These are phyloP conservation scores for Jacaranda mimosifolia DNA, from an alignment of 257 asterid genomes.

Conservation along the genomic window DNA sequence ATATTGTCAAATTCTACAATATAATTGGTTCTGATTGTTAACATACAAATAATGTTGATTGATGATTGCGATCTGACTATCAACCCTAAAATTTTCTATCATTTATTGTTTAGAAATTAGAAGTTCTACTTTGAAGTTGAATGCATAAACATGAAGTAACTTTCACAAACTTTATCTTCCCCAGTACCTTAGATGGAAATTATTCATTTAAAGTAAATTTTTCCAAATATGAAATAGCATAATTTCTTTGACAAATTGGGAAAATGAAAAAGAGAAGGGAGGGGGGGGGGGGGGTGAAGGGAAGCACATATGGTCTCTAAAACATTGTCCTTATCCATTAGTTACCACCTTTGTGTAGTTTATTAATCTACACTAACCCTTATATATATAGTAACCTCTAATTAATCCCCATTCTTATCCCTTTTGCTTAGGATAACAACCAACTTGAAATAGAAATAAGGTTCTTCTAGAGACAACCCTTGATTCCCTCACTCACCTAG, in stretches of 20 bases:
- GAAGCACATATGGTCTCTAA: background rate
- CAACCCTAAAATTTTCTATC: no score
- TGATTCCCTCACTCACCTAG: background rate
- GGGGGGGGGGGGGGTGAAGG: no score
- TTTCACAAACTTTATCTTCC: background rate
- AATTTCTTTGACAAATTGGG: background rate
- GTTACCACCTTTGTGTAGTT: constrained; percentile 21
- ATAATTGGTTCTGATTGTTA: no score
- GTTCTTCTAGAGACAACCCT: constrained; percentile 19
- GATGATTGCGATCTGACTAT: no score
- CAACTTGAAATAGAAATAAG: constrained; percentile 46
- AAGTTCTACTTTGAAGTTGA: background rate
- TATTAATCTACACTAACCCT: constrained; percentile 27
- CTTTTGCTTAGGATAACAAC: constrained; percentile 44
- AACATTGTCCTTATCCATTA: constrained; percentile 24
- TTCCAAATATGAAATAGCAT: background rate
- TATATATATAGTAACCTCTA: constrained; percentile 19
- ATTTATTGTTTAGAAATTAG: no score
- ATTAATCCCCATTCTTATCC: constrained; percentile 43
- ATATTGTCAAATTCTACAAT: no score
- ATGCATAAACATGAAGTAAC: background rate
- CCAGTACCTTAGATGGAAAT: background rate
- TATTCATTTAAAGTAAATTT: background rate
- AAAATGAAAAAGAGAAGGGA: background rate
- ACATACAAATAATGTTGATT: no score